These are phyloP conservation scores for Chalciporus sphaerocephalus DNA, from an alignment of 768 basidiomycete species.

Conservation along the genomic window DNA sequence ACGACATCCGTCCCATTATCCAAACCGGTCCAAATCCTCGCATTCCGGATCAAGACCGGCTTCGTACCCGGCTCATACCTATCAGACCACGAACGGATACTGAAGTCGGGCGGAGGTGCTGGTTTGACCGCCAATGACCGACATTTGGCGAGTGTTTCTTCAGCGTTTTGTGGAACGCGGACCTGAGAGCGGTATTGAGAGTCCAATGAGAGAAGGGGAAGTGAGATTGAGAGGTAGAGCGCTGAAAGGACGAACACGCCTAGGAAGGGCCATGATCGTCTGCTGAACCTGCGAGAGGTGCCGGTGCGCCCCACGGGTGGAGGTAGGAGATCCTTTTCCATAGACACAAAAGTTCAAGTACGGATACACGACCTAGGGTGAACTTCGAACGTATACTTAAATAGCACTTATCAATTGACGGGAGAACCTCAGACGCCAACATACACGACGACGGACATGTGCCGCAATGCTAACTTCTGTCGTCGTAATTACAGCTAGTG, in stretches of 20 bases:
- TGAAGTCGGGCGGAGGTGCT: conserved; percentile 44
- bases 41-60: conserved; percentile 58
- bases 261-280: conserved; percentile 17
- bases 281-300: conserved; percentile 3
- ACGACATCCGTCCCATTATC: conserved; percentile 52
- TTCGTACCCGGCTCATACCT: conserved; percentile 51
- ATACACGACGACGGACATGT: no score
- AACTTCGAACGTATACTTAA: no score
- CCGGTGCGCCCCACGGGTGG: not conserved
- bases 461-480: no score
- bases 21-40: conserved; percentile 74
- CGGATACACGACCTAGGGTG: not conserved
- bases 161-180: conserved; percentile 18
- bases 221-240: conserved; percentile 12
- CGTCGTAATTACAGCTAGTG: no score
- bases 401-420: no score
- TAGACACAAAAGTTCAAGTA: not conserved
- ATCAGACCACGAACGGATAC: conserved; percentile 49
- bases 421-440: no score
- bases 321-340: conserved; percentile 9
- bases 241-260: conserved; percentile 11
- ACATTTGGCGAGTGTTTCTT: conserved; percentile 43
- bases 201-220: conserved; percentile 4
- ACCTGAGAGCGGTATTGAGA: not conserved
- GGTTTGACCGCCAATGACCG: conserved; percentile 39